A percentile compares a stretch with the other conserved stretches of the same genome.
phyloP scores from a whole-genome alignment of 164 flowering plant genomes.

The Chimonanthus praecox region DNA sequence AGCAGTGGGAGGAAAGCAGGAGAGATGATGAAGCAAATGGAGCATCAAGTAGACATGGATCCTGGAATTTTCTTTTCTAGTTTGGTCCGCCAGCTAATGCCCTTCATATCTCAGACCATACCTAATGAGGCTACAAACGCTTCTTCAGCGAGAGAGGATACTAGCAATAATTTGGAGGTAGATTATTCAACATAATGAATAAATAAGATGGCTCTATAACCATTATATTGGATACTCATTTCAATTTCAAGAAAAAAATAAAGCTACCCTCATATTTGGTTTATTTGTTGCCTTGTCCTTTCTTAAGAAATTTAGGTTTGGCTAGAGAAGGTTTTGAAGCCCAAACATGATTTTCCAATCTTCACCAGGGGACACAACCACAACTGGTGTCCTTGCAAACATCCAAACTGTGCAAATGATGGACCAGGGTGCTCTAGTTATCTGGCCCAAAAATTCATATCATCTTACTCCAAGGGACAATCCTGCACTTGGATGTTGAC shows the following conservation, averaged over 20 bases:
- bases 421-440: no score
- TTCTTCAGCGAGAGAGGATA: conserved; percentile 19
- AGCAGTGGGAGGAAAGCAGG: conserved; percentile 14
- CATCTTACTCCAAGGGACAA: no score
- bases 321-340: background rate
- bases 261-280: background rate
- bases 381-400: no score
- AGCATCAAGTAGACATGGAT: conserved; percentile 21
- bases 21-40: conserved; percentile 21
- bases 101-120: conserved; percentile 33
- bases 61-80: conserved; percentile 50
- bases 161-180: conserved; percentile 10
- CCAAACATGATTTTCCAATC: background rate
- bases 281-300: background rate
- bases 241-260: no score
- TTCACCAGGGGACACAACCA: no score
- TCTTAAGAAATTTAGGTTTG: background rate
- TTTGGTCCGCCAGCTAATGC: conserved; percentile 52
- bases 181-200: conserved; percentile 23
- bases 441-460: no score
- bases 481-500: no score
- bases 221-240: background rate
- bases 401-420: no score
- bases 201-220: conserved; percentile 15
- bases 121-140: conserved; percentile 12